phyloP scores from a whole-genome alignment of 2,329 filamentous ascomycete species.

The Fusarium anthophilum region DNA sequence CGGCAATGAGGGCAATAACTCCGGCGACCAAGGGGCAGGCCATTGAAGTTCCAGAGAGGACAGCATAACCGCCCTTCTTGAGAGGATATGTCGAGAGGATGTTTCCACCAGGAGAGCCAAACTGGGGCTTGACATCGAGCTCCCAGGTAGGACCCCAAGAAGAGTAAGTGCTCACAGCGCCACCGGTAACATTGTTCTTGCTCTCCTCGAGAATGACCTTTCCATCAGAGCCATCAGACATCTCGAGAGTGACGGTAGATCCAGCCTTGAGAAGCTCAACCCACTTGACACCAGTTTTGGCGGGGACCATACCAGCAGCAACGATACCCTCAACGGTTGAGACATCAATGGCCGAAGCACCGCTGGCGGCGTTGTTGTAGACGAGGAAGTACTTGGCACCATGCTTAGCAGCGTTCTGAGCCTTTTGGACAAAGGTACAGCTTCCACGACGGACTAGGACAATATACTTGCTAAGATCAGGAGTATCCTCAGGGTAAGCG shows the following conservation, averaged over 20 bases:
- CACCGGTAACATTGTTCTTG: slow-evolving; percentile 57
- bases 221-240: slow-evolving; percentile 49
- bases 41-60: slow-evolving; percentile 69
- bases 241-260: slow-evolving; percentile 54
- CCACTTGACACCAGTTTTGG: slow-evolving; percentile 10
- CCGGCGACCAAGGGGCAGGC: slow-evolving; percentile 65
- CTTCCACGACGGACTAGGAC: slow-evolving; percentile 68
- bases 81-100: slow-evolving; percentile 67
- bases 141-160: slow-evolving; percentile 71
- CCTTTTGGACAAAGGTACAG: slow-evolving; percentile 67
- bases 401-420: slow-evolving; percentile 59
- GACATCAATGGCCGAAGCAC: slow-evolving; percentile 9
- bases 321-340: slow-evolving; percentile 6
- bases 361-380: slow-evolving; percentile 61
- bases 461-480: slow-evolving; percentile 65
- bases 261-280: slow-evolving; percentile 40
- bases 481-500: slow-evolving; percentile 60
- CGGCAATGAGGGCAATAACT: slow-evolving; percentile 62
- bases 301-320: slow-evolving; percentile 12
- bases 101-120: slow-evolving; percentile 63
- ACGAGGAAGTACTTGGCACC: slow-evolving; percentile 69
- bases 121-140: slow-evolving; percentile 63
- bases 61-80: slow-evolving; percentile 58
- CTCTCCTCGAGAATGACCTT: slow-evolving; percentile 45
- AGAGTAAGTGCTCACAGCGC: slow-evolving; percentile 61